Conservation (phyloP, 805 yeast species). For the Brettanomyces nanus region DNA sequence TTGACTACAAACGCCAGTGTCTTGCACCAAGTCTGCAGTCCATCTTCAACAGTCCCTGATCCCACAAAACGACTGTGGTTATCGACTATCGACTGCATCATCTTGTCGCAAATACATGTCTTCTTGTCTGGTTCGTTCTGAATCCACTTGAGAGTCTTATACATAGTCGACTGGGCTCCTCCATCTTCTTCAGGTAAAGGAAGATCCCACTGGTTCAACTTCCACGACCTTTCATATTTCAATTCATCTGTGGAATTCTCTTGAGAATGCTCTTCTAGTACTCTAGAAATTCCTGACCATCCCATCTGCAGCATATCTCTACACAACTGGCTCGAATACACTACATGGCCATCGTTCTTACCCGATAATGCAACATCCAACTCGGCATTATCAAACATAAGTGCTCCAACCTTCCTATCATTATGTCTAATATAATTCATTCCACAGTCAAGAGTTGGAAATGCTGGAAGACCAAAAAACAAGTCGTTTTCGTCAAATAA, state of each 20-base stretch:
- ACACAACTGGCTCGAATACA: conserved; percentile 16
- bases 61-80: neutral
- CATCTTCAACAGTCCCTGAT: neutral
- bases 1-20: conserved; percentile 24
- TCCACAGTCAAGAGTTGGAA: conserved; percentile 46
- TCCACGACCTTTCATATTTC: conserved; percentile 64
- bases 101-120: neutral
- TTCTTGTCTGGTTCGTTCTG: conserved; percentile 24
- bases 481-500: conserved; percentile 57
- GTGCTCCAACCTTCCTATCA: conserved; percentile 16
- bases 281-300: conserved; percentile 44
- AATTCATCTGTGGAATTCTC: conserved; percentile 8
- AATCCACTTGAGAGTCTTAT: conserved; percentile 40
- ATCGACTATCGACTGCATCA: neutral
- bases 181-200: conserved; percentile 35
- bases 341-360: neutral
- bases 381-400: conserved; percentile 49
- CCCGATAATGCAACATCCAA: conserved; percentile 36
- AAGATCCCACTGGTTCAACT: conserved; percentile 68
- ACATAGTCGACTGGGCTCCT: conserved; percentile 40
- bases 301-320: conserved; percentile 43
- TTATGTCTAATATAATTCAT: conserved; percentile 31
- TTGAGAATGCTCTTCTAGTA: conserved; percentile 19
- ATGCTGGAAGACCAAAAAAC: conserved; percentile 54
- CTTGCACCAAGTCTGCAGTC: conserved; percentile 22